These are phyloP conservation scores for Carallia pectinifolia DNA, from an alignment of 345 rosid species.

Conservation along the genomic window DNA sequence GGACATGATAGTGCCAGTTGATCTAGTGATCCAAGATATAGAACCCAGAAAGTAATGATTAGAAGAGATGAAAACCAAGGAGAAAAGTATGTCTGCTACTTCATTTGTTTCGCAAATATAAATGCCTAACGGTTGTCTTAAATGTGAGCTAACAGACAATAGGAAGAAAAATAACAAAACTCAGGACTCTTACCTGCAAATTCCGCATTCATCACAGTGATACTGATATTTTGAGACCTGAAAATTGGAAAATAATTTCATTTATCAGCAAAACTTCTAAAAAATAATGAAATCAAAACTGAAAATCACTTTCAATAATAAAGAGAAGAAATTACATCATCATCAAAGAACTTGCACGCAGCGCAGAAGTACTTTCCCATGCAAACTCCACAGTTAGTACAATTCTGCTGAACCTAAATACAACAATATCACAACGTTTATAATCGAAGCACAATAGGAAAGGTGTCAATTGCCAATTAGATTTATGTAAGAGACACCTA, in stretches of 20 bases:
- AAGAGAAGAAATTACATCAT: slow-evolving; percentile 49
- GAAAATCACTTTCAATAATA: background rate
- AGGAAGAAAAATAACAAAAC: background rate
- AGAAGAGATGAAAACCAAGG: background rate
- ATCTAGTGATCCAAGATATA: background rate
- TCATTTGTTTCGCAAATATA: too few species aligned
- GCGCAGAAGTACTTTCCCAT: slow-evolving; percentile 77
- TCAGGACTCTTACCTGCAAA: slow-evolving; percentile 48
- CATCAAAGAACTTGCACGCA: slow-evolving; percentile 70
- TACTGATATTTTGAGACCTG: slow-evolving; percentile 61
- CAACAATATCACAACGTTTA: slow-evolving; percentile 1
- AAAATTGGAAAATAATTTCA: background rate
- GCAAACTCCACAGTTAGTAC: slow-evolving; percentile 64
- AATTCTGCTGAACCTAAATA: slow-evolving; percentile 58
- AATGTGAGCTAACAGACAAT: background rate
- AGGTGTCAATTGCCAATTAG: background rate
- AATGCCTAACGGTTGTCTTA: too few species aligned
- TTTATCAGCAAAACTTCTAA: background rate
- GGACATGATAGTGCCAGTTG: background rate
- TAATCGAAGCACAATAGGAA: background rate
- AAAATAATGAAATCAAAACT: background rate
- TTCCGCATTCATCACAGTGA: slow-evolving; percentile 66
- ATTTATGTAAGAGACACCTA: slow-evolving; percentile 30
- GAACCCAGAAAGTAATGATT: background rate
- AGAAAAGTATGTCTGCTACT: too few species aligned